A percentile compares a stretch with the other conserved stretches of the same genome.
phyloP scores from a whole-genome alignment of 2,329 filamentous ascomycete species.

The Aureobasidium sp. region DNA sequence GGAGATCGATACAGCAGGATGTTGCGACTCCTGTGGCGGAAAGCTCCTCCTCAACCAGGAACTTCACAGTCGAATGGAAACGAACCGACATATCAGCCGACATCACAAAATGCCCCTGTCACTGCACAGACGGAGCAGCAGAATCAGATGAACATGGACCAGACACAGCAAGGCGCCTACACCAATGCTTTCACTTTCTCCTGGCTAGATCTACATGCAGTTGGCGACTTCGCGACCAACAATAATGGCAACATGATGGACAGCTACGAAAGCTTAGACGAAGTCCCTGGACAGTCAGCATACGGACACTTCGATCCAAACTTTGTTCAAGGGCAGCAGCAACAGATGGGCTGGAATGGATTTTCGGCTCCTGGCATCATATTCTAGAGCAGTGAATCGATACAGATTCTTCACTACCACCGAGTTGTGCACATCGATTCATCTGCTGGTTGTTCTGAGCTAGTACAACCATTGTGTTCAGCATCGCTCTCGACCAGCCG shows the following conservation, averaged over 20 bases:
- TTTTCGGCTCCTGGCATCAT: constrained; percentile 20
- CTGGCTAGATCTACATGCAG: constrained; percentile 52
- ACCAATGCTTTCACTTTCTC: constrained; percentile 50
- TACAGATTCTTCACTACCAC: too few relatives aligned
- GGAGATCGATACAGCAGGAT: constrained; percentile 54
- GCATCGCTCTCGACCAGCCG: too few relatives aligned
- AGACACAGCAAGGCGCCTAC: constrained; percentile 22
- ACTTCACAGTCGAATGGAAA: constrained; percentile 8
- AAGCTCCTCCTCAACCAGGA: constrained; percentile 16
- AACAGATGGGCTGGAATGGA: constrained; percentile 18
- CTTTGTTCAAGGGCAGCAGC: constrained; percentile 20
- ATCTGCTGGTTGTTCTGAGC: too few relatives aligned
- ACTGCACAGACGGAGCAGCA: constrained; percentile 24
- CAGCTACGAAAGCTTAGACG: constrained; percentile 22
- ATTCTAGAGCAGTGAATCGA: constrained; percentile 14
- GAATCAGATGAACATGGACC: constrained; percentile 23
- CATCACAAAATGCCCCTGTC: neutral
- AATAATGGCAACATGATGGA: constrained; percentile 23
- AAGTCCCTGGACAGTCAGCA: constrained; percentile 21
- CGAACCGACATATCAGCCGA: constrained; percentile 1
- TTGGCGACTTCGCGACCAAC: constrained; percentile 45
- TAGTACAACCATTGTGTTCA: too few relatives aligned
- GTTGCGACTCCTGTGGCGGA: constrained; percentile 52
- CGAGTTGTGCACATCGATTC: too few relatives aligned
- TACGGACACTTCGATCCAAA: constrained; percentile 20